These are phyloP conservation scores for Picochlorum sp. DNA, from an alignment of 139 green algal species.

Conservation along the genomic window DNA sequence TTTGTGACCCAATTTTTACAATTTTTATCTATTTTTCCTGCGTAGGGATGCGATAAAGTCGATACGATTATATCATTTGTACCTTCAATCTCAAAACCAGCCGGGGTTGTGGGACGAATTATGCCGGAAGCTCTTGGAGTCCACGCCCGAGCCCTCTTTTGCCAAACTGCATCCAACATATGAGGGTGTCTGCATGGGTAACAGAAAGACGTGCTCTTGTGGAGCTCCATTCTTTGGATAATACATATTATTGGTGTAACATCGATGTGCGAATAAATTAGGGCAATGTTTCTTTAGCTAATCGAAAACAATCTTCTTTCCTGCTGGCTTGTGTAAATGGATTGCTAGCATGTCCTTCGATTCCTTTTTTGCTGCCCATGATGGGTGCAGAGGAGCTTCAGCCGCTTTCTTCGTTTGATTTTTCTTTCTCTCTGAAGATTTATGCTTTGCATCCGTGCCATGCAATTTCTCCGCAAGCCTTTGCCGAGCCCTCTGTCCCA, in stretches of 20 bases:
- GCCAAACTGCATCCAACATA: slow-evolving; percentile 58
- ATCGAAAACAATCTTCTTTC: slow-evolving; percentile 23
- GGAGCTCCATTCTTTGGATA: slow-evolving; percentile 71
- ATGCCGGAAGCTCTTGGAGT: slow-evolving; percentile 52
- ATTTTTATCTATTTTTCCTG: background rate
- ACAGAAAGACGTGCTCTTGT: slow-evolving; percentile 74
- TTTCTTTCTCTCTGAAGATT: background rate
- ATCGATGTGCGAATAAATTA: slow-evolving; percentile 13
- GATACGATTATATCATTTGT: slow-evolving; percentile 79
- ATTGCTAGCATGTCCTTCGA: background rate
- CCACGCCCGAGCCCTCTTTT: slow-evolving; percentile 55
- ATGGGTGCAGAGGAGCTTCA: slow-evolving; percentile 37
- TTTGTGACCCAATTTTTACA: background rate
- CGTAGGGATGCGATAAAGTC: slow-evolving; percentile 69
- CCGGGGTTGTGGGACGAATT: slow-evolving; percentile 38
- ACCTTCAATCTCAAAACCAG: slow-evolving; percentile 42
- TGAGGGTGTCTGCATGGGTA: slow-evolving; percentile 90
- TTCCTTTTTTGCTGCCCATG: slow-evolving; percentile 33
- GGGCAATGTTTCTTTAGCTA: background rate
- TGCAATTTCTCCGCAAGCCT: slow-evolving; percentile 14
- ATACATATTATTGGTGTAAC: slow-evolving; percentile 10
- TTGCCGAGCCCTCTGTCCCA: slow-evolving; percentile 44
- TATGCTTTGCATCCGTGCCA: background rate
- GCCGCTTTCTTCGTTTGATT: background rate
- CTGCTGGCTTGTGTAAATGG: slow-evolving; percentile 7